A percentile compares a stretch with the other conserved stretches of the same genome.
These are phyloP conservation scores for Penicillium malachiteum DNA, from an alignment of 495 filamentous ascomycete genomes.

Conservation along the genomic window DNA sequence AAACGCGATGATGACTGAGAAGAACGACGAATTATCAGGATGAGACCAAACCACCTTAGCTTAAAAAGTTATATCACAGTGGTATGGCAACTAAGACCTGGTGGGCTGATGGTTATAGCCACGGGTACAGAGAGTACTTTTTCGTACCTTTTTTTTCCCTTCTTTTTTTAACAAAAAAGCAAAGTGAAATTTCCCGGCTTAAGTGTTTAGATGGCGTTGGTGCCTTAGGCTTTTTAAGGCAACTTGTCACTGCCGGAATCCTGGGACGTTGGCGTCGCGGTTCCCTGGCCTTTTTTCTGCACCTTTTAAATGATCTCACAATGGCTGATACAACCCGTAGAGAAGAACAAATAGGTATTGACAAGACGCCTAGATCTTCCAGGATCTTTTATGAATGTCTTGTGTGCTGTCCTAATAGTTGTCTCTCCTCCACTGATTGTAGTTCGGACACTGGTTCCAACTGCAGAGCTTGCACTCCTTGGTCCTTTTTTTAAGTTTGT, in stretches of 20 bases:
- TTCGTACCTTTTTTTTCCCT: background rate
- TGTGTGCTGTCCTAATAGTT: background rate
- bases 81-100: background rate
- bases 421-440: constrained; percentile 9
- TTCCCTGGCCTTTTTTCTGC: constrained; percentile 1
- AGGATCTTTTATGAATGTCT: background rate
- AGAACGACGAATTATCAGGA: constrained; percentile 3
- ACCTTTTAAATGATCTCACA: constrained; percentile 1
- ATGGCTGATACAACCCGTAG: constrained; percentile 2
- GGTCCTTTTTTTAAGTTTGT: constrained; percentile 28
- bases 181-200: background rate
- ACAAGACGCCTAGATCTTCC: background rate
- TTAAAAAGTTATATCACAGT: background rate
- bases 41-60: background rate
- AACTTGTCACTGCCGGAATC: background rate
- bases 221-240: background rate
- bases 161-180: background rate
- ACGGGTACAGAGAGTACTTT: background rate
- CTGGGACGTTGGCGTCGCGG: background rate
- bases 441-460: constrained; percentile 18
- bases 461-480: constrained; percentile 14
- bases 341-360: background rate
- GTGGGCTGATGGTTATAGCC: background rate
- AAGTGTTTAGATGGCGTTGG: background rate
- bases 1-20: background rate